Percentiles rank a stretch among this genome's conserved stretches.
These are phyloP conservation scores for Quercus glauca DNA, from an alignment of 306 rosid genomes.

Conservation along the genomic window DNA sequence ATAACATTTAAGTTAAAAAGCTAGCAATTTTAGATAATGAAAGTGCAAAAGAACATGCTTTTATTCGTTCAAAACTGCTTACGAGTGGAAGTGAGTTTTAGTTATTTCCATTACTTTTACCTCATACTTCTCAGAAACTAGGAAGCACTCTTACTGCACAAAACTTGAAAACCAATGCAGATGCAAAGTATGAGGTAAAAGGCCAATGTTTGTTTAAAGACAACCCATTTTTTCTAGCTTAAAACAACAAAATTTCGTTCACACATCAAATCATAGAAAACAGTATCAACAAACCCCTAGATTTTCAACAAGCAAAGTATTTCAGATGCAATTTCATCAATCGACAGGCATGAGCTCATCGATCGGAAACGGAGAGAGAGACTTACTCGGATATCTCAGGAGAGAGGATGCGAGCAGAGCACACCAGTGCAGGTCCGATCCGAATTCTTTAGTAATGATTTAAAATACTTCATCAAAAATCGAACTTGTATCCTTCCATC, in stretches of 20 bases:
- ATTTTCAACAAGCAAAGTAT: too few relatives aligned
- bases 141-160: not conserved
- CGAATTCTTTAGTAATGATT: conserved; percentile 16
- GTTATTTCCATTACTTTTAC: not conserved
- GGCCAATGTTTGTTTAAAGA: not conserved
- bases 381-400: conserved; percentile 88
- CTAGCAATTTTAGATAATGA: not conserved
- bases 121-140: not conserved
- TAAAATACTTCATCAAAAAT: conserved; percentile 73
- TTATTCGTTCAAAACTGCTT: not conserved
- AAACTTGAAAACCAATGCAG: not conserved
- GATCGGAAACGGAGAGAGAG: not conserved
- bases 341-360: not conserved
- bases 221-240: not conserved
- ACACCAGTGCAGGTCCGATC: conserved; percentile 98
- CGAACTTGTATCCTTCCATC: conserved; percentile 94
- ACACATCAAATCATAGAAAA: not conserved
- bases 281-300: too few relatives aligned
- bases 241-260: not conserved
- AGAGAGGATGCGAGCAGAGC: conserved; percentile 93
- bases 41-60: not conserved
- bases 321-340: too few relatives aligned
- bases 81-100: not conserved
- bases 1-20: not conserved
- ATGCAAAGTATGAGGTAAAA: not conserved